These are phyloP conservation scores for Eucalyptus melliodora DNA, from an alignment of 345 rosid species.

Conservation along the genomic window DNA sequence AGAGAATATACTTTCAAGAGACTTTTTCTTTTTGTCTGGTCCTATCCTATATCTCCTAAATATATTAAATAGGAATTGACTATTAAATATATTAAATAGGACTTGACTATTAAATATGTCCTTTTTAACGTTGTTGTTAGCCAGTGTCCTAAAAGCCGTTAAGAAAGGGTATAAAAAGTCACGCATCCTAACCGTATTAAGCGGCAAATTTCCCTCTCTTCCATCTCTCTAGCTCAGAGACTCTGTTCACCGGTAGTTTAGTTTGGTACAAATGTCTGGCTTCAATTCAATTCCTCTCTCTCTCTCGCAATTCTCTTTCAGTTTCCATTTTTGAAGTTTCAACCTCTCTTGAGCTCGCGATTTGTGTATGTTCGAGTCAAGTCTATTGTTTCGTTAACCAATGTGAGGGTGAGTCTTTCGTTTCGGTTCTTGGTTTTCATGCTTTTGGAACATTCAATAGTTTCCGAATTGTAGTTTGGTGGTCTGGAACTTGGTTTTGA, in stretches of 20 bases:
- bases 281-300: not conserved
- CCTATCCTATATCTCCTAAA: too few species aligned
- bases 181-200: not conserved
- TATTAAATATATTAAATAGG: not conserved
- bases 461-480: not conserved
- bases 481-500: not conserved
- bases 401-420: fast-evolving
- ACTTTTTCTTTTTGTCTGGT: too few species aligned
- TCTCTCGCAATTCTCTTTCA: not conserved
- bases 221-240: not conserved
- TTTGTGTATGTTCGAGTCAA: not conserved
- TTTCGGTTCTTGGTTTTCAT: not conserved
- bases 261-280: not conserved
- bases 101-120: not conserved
- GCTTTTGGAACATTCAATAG: not conserved
- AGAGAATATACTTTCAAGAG: too few species aligned
- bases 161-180: not conserved
- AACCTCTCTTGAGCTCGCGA: not conserved
- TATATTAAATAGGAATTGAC: too few species aligned
- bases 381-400: not conserved
- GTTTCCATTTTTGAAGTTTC: not conserved
- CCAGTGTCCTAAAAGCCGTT: not conserved
- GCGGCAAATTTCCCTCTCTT: conserved; percentile 20
- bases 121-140: not conserved
- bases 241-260: not conserved